Conservation (phyloP, 441 rosid species). For the Hura crepitans region DNA sequence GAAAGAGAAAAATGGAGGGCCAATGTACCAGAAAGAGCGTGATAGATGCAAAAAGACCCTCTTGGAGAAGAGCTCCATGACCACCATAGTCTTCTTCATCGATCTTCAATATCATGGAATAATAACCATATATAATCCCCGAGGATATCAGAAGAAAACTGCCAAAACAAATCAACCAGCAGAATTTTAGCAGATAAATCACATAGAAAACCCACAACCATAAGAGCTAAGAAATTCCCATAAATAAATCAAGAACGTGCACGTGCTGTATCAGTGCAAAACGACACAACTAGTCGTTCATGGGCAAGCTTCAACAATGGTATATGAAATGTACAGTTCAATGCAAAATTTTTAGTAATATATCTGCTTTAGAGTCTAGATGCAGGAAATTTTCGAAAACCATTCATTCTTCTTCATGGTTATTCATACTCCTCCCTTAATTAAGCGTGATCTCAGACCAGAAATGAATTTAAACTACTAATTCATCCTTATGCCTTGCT, state of each 20-base stretch:
- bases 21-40: conserved; percentile 68
- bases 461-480: neutral
- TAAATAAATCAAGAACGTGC: neutral
- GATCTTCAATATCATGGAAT: conserved; percentile 67
- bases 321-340: neutral
- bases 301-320: no score
- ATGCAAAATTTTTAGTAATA: no score
- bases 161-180: conserved; percentile 21
- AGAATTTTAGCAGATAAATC: conserved; percentile 7
- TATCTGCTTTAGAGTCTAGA: no score
- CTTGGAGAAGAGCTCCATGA: conserved; percentile 87
- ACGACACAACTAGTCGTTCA: neutral
- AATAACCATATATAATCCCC: conserved; percentile 72
- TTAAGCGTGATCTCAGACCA: no score
- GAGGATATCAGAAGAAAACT: conserved; percentile 77
- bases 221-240: neutral
- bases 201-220: neutral
- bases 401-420: neutral
- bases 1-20: neutral
- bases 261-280: neutral
- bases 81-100: conserved; percentile 93
- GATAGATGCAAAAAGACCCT: conserved; percentile 78
- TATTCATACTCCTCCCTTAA: neutral
- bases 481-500: neutral
- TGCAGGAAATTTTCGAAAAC: no score